Evolutionary conservation across 1,284 basidiomycete species (phyloP), one percentile per base, ranked within the genome.

Genomic region (Agaricales sp.): DNA sequence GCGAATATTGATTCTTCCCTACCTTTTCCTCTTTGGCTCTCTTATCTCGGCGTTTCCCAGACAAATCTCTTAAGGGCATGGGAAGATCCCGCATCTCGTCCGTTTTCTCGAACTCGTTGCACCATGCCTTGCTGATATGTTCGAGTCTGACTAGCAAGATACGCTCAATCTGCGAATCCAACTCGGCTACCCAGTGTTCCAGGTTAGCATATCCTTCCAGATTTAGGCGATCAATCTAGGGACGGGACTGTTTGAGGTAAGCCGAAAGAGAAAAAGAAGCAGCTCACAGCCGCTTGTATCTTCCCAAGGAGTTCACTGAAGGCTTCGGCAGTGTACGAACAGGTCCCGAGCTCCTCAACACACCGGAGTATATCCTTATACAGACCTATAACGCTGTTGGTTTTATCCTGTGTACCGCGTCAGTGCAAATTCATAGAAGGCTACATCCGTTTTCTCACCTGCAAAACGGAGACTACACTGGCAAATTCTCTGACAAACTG

Each of bases 171-270:
- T 83, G 80, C 55, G 80, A 77, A 62, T 98, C 94, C 8, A 99
- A 76, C 49, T 89, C 82, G 0, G 83, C 78, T 0, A 97, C 92
- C 94, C 94, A 99, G 47, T 91, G 80, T 52, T 97, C 93, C n/a
- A 99, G 77, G 59, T 99, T 99, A 3, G 93, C 91, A 60, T 95
- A 99, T 8, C 95, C 94, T 61, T 97, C 93, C 55, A 99, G 67
- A 61, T 97, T 98, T 56, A 99, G 75, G 47, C 86, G 80, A 66
- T 99, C 96, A 54, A 98, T 92, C 82, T 91, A 54, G 2, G 41
- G 24, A 20, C 41, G 38, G 45, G 6, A 35, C 25, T 38, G 26
- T n/a, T 35, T 18, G n/a, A 25, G 18, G 37, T 23, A 11, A 23
- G 39, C 22, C 20, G 3, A 30, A 21, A 38, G 16, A 20, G 12